Evolutionary conservation across 73 alveolate genomes (phyloP).

Genomic region (Urostyla sp.): DNA sequence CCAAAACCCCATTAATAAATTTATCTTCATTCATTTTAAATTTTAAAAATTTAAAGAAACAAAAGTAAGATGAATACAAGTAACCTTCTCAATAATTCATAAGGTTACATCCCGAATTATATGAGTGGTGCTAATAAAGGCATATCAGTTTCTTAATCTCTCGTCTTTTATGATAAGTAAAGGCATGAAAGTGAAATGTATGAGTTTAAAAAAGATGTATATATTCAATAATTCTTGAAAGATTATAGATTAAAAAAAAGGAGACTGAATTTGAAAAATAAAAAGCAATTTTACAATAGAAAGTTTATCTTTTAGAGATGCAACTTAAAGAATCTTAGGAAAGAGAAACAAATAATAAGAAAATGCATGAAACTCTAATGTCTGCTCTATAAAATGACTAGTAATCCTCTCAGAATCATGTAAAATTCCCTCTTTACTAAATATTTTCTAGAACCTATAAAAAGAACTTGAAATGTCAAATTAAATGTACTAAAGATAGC

Average conservation of each 20-base stretch:
- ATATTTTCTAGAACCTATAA: too few relatives aligned
- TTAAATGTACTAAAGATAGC: neutral
- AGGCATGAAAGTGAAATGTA: constrained; percentile 19
- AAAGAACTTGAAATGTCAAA: constrained; percentile 12
- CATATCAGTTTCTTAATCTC: constrained; percentile 7
- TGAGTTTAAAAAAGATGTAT: constrained; percentile 41
- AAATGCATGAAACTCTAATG: constrained; percentile 61
- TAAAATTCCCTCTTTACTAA: too few relatives aligned
- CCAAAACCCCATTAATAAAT: too few relatives aligned
- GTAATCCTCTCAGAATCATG: neutral
- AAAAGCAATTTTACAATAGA: constrained; percentile 36
- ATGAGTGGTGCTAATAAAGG: neutral
- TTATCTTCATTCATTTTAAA: neutral
- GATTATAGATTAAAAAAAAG: constrained; percentile 29
- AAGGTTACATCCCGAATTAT: neutral
- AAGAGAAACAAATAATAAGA: constrained; percentile 40
- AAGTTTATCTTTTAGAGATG: constrained; percentile 49
- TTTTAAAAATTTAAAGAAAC: neutral
- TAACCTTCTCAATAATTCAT: neutral
- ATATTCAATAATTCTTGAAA: neutral
- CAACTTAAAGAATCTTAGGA: constrained; percentile 46
- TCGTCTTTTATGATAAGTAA: constrained; percentile 13
- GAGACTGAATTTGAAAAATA: constrained; percentile 52
- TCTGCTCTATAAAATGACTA: constrained; percentile 36
- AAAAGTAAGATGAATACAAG: neutral